Conservation (phyloP, 345 rosid species). For the Acer negundo region DNA sequence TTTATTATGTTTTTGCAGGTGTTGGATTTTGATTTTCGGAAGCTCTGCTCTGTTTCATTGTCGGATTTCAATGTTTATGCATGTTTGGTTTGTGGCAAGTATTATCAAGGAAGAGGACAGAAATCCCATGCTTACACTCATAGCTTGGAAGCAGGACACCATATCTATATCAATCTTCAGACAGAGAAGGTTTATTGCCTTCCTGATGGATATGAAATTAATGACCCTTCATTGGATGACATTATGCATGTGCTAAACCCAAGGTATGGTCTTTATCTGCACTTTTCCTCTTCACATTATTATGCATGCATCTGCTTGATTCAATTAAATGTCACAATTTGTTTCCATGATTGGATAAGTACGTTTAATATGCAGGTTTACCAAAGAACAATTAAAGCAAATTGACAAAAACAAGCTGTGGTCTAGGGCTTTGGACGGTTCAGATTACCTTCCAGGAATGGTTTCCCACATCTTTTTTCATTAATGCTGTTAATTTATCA, state of each 20-base stretch:
- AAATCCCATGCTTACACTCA: conserved; percentile 97
- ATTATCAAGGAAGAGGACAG: conserved; percentile 93
- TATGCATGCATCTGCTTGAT: background rate
- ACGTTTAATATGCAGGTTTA: conserved; percentile 56
- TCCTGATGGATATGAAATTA: conserved; percentile 96
- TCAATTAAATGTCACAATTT: background rate
- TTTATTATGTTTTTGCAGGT: conserved; percentile 43
- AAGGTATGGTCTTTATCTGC: conserved; percentile 43
- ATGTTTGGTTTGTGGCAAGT: conserved; percentile 95
- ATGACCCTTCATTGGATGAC: conserved; percentile 92
- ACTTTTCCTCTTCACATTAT: background rate
- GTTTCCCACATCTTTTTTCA: conserved; percentile 25
- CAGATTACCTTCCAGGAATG: conserved; percentile 99
- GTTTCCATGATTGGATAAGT: background rate
- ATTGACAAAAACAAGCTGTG: conserved; percentile 86
- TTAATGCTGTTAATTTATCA: too few relatives aligned
- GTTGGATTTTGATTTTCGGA: conserved; percentile 97
- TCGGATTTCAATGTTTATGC: conserved; percentile 92
- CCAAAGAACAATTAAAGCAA: conserved; percentile 75
- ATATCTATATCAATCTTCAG: conserved; percentile 84
- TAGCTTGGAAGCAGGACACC: conserved; percentile 97
- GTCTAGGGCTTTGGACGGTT: conserved; percentile 99
- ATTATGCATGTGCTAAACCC: conserved; percentile 92
- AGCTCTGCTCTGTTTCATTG: conserved; percentile 85
- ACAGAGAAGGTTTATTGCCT: conserved; percentile 95